A percentile compares a stretch with the other conserved stretches of the same genome.
Conservation (phyloP, 2,329 filamentous ascomycete genomes). For the Anthostomella pinea region DNA sequence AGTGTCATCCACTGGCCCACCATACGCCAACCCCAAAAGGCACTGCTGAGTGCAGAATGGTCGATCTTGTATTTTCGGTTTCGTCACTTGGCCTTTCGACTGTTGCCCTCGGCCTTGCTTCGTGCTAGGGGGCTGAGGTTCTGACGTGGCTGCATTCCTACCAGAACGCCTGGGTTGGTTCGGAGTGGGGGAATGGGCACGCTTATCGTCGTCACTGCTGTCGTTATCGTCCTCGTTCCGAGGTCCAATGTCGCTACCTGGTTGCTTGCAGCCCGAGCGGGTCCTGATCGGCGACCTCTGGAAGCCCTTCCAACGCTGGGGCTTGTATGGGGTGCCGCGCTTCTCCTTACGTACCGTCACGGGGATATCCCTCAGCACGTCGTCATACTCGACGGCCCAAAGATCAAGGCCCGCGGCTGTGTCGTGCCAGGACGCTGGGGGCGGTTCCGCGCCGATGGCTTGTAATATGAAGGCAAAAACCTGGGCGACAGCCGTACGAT, state of each 20-base stretch:
- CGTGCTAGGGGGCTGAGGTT: neutral
- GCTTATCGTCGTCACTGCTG: slow-evolving; percentile 5
- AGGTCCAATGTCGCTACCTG: neutral
- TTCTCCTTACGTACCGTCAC: slow-evolving; percentile 9
- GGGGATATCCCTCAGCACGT: slow-evolving; percentile 14
- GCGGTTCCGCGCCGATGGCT: slow-evolving; percentile 29
- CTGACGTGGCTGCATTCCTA: neutral
- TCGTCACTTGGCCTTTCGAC: slow-evolving; percentile 1
- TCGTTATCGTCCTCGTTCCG: slow-evolving; percentile 4
- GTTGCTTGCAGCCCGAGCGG: slow-evolving; percentile 21
- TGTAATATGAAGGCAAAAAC: slow-evolving; percentile 38
- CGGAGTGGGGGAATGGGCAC: slow-evolving; percentile 7
- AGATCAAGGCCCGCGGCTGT: slow-evolving; percentile 26
- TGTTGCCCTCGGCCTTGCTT: neutral
- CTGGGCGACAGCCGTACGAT: slow-evolving; percentile 37
- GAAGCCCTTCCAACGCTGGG: slow-evolving; percentile 29
- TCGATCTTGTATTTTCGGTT: slow-evolving; percentile 10
- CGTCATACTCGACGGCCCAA: slow-evolving; percentile 32
- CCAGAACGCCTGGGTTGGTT: slow-evolving; percentile 1
- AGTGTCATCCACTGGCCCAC: slow-evolving; percentile 21
- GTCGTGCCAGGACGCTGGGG: slow-evolving; percentile 31
- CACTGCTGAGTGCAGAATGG: slow-evolving; percentile 19
- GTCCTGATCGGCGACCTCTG: slow-evolving; percentile 30
- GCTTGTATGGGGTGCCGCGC: slow-evolving; percentile 8
- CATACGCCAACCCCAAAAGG: slow-evolving; percentile 52